Percentiles rank a stretch among this genome's conserved stretches.
Evolutionary conservation across 1,284 basidiomycete species (phyloP).

Genomic region (Cutaneotrichosporon sp.): DNA sequence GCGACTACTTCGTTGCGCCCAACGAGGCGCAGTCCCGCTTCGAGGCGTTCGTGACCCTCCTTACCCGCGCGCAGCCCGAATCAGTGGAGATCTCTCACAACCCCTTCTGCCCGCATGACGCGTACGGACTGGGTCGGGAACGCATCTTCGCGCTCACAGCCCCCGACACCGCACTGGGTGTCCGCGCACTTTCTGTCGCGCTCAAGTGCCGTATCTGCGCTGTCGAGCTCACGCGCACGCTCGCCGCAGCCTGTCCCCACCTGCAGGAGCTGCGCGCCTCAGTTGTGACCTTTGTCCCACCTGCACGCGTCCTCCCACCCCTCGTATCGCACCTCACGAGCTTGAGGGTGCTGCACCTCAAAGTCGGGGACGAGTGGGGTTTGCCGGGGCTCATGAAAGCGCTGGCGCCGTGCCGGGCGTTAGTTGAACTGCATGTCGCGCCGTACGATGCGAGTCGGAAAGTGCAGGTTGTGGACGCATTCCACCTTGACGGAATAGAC

Average conservation of each 20-base stretch:
- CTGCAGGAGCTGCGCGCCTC: not conserved
- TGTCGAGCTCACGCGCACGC: not conserved
- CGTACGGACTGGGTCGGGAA: not conserved
- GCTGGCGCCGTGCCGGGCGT: not conserved
- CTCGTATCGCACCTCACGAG: not conserved
- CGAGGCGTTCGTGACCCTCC: not conserved
- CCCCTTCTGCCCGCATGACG: constrained; percentile 6
- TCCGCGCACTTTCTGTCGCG: not conserved
- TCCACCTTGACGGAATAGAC: not conserved
- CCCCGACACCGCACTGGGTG: not conserved
- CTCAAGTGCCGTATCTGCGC: constrained; percentile 5
- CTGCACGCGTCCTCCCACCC: not conserved
- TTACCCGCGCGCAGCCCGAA: not conserved
- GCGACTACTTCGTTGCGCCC: not conserved
- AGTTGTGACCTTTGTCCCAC: not conserved
- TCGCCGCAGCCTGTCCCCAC: not conserved
- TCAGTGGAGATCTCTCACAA: constrained; percentile 3
- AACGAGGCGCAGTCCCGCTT: not conserved
- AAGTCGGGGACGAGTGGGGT: not conserved
- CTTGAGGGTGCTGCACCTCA: constrained; percentile 4
- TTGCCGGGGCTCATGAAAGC: not conserved
- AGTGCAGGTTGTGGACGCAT: not conserved
- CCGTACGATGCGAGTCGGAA: constrained; percentile 11
- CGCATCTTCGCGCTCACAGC: not conserved
- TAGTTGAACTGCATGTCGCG: constrained; percentile 4